A percentile compares a stretch with the other conserved stretches of the same genome.
phyloP scores from a whole-genome alignment of 306 rosid species.

The Medicago arabica region DNA sequence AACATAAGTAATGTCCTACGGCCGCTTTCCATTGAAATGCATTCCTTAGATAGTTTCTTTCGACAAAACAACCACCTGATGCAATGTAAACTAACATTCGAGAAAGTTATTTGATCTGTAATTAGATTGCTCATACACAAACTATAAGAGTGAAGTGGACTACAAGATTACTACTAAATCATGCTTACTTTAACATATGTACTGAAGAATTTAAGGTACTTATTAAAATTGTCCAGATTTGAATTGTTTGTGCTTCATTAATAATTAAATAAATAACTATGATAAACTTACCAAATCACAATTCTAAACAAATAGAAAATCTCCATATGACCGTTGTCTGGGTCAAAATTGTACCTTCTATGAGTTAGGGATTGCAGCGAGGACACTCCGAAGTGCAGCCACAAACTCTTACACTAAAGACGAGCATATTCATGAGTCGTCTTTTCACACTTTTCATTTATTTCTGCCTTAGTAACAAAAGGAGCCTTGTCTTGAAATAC shows the following conservation, averaged over 20 bases:
- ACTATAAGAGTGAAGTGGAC: slow-evolving; percentile 14
- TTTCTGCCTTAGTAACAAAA: no score
- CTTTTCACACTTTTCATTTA: no score
- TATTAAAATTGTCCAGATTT: no score
- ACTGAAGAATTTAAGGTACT: neutral
- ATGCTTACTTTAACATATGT: neutral
- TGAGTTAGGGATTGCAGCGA: no score
- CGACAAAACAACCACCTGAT: slow-evolving; percentile 88
- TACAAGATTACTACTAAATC: neutral
- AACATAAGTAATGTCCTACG: slow-evolving; percentile 65
- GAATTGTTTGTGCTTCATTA: no score
- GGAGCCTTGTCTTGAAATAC: no score
- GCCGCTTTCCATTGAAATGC: slow-evolving; percentile 94
- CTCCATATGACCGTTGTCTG: no score
- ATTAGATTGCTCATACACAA: neutral
- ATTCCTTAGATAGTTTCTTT: slow-evolving; percentile 92
- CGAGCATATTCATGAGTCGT: no score
- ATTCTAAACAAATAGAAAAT: neutral
- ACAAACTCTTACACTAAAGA: no score
- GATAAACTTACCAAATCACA: neutral
- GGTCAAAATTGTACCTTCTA: no score
- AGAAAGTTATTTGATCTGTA: slow-evolving; percentile 28
- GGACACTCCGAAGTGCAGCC: no score
- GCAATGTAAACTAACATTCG: slow-evolving; percentile 31
- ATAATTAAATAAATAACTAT: no score